These are phyloP conservation scores for Salicornia ramosissima DNA, from an alignment of 148 eudicot genomes.

Conservation along the genomic window DNA sequence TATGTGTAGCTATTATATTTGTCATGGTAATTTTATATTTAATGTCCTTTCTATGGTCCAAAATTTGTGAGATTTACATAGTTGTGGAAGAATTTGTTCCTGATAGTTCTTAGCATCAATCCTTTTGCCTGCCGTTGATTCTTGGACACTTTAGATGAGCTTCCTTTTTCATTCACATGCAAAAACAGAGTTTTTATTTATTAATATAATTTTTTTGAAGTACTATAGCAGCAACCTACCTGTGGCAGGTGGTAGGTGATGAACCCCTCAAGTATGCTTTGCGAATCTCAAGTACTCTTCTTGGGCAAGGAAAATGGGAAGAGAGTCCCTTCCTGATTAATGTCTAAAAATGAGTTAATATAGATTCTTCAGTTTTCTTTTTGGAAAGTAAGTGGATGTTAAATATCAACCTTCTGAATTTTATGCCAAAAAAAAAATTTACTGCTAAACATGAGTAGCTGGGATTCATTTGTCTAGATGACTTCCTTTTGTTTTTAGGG, in stretches of 20 bases:
- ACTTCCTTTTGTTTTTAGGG: neutral
- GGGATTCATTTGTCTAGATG: neutral
- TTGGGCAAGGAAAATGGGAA: neutral
- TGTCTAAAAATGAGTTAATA: neutral
- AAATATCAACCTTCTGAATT: neutral
- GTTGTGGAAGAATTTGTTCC: neutral
- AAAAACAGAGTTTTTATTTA: neutral
- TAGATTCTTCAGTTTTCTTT: neutral
- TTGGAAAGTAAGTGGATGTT: neutral
- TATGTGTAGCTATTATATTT: neutral
- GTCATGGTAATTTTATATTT: neutral
- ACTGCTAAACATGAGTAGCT: neutral
- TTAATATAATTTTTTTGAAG: too few species aligned
- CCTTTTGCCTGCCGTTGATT: neutral
- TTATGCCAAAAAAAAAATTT: neutral
- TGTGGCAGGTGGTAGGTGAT: neutral
- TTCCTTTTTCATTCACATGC: neutral
- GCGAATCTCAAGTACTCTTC: neutral
- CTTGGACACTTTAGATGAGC: too few species aligned
- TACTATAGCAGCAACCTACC: neutral
- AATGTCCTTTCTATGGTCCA: neutral
- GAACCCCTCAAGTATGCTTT: neutral
- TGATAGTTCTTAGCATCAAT: neutral
- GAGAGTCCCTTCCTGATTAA: constrained; percentile 3
- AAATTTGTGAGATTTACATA: neutral